Evolutionary conservation across 192 early-diverging fungal species (phyloP), one percentile per base, ranked within the genome.

Genomic region (Coemansia sp.): DNA sequence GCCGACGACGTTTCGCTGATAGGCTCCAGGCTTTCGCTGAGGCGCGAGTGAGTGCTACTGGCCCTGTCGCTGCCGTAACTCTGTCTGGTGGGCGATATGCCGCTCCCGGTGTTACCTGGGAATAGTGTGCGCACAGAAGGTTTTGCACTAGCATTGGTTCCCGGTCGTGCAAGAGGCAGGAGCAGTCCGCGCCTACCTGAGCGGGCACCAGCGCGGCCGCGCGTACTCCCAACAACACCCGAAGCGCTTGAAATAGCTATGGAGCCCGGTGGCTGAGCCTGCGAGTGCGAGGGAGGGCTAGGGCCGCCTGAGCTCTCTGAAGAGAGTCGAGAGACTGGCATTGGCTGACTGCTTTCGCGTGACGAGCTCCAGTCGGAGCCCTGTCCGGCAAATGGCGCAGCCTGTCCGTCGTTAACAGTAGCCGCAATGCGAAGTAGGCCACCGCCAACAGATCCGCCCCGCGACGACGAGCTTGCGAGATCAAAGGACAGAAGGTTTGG

Each of bases 21-120:
- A 20, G 78, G 78, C 63, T 81, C 78, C 33, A 81, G 70, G 59
- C 73, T 81, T 60, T 81, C 78, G 67, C 78, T 81, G 33, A 72
- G 63, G 15, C 73, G 78, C 23, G 78, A 81, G 15, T 59, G 57
- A 1, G 66, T 56, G 30, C 18, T 64, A 63, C 66, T 77, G 16
- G 57, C 64, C 23, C 65, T 57, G 10, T 59, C 75, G 9, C 57
- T 34, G n/a, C 18, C 36, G 41, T 18, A 11, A 16, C 57, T 59
- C 57, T 59, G 57, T 38, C 57, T 26, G 16, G 57, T 35, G 2
- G 57, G 57, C 7, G 57, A 59, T 9, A 26, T 21, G n/a, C 57
- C 35, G 52, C 72, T 62, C 30, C 65, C 44, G 1, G 66, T 33
- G 35, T 26, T 61, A 0, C 49, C 64, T 33, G 56, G 70, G 23